phyloP scores from a whole-genome alignment of 495 filamentous ascomycete species.

The Terfezia boudieri region DNA sequence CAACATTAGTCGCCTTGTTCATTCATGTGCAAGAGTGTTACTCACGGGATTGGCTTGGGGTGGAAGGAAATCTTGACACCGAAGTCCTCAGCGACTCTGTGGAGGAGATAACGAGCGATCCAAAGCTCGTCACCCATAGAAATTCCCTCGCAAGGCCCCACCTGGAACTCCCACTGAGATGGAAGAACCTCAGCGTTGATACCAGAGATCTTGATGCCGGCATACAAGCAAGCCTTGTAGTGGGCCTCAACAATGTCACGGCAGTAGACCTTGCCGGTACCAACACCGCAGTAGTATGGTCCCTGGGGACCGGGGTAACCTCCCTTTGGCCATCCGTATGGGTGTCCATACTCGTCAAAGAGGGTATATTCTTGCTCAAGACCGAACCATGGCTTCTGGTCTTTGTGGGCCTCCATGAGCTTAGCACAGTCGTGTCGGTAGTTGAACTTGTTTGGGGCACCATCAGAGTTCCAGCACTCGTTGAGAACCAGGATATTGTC shows the following conservation, averaged over 20 bases:
- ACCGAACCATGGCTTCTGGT: conserved; percentile 87
- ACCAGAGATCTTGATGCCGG: conserved; percentile 82
- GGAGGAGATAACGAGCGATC: conserved; percentile 87
- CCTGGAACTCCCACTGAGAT: conserved; percentile 98
- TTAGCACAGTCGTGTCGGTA: conserved; percentile 72
- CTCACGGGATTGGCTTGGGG: conserved; percentile 78
- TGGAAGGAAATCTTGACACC: conserved; percentile 89
- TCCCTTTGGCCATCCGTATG: conserved; percentile 86
- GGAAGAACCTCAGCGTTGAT: conserved; percentile 99
- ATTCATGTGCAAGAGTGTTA: not conserved
- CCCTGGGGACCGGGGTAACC: conserved; percentile 95
- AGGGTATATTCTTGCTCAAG: conserved; percentile 96
- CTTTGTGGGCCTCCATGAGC: conserved; percentile 68
- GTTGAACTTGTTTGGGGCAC: conserved; percentile 97
- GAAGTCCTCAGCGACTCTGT: conserved; percentile 93
- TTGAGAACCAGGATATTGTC: conserved; percentile 81
- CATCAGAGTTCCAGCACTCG: conserved; percentile 92
- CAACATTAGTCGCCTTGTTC: not conserved
- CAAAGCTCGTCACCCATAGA: conserved; percentile 94
- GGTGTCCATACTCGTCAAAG: conserved; percentile 65
- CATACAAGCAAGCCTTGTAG: conserved; percentile 90
- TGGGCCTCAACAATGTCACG: conserved; percentile 96
- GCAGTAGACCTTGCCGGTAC: conserved; percentile 91
- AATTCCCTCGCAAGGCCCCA: conserved; percentile 84
- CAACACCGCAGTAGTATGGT: conserved; percentile 98